Base-by-base conservation (phyloP, 2,329 filamentous ascomycete species). In the Alternaria atra region DNA sequence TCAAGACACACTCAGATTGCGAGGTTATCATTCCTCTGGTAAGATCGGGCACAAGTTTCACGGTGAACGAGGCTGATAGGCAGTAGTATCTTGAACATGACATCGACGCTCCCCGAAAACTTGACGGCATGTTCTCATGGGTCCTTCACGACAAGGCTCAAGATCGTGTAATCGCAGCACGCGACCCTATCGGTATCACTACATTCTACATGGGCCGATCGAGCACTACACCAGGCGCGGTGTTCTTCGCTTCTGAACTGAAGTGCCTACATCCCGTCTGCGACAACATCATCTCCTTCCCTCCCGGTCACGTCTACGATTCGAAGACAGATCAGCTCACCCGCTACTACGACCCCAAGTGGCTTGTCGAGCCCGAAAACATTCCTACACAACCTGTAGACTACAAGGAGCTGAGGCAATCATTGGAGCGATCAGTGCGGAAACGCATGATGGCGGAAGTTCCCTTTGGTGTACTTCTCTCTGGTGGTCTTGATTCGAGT, bases 81-180 rank as follows among this genome's bases (percentile, higher is more conserved):
- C 25, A 13, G 50, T 64, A 97, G 92, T 99, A 99, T 80, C 87
- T 93, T 83, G 89, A 98, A 82, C 88, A 96, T 86, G 95, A 90
- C 75, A 86, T 96, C 71, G 93, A 98, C 76, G 93, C 94, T 60
- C 94, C 95, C 64, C 95, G 94, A 82, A 86, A 93, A 81, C 89
- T 99, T 70, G 95, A 99, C 80, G 95, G 95, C 84, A 99, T 99
- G 95, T 99, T 99, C 87, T 97, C 94, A 15, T 99, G 96, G 84
- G 94, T 99, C 58, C 87, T 99, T 54, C 97, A 97, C 82, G 95
- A 99, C 84, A 97, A 97, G 87, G 90, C 88, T 70, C 89, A 93
- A 80, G 91, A 99, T 84, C 91, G 95, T 70, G 91, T 93, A 65
- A 89, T 99, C 76, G 95, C 95, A 60, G 95, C 95, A 57, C 90